Percentiles rank a stretch among this genome's conserved stretches.
These are phyloP conservation scores for Arabis alpina DNA, from an alignment of 345 rosid genomes.

Conservation along the genomic window DNA sequence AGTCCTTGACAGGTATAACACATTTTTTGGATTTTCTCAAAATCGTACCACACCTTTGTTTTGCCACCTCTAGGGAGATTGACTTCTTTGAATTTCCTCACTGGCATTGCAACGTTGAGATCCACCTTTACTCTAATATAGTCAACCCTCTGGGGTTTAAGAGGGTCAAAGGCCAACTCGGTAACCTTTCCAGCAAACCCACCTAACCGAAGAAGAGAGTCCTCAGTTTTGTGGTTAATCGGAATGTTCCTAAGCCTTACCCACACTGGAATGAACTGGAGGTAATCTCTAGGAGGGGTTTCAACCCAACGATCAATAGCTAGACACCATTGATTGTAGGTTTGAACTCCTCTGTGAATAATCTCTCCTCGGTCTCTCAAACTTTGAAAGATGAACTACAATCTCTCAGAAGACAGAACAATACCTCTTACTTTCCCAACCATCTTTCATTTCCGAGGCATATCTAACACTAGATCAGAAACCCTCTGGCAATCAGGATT, in stretches of 20 bases:
- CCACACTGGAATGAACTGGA: background rate
- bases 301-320: background rate
- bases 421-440: background rate
- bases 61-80: too few relatives aligned
- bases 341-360: background rate
- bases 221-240: background rate
- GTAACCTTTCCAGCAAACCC: background rate
- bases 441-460: background rate
- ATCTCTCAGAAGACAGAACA: background rate
- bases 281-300: background rate
- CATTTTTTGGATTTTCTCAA: background rate
- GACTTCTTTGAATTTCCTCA: too few relatives aligned
- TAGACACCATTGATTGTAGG: background rate
- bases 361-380: background rate
- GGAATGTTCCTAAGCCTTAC: background rate
- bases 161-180: background rate
- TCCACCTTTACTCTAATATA: too few relatives aligned
- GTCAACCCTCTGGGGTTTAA: too few relatives aligned
- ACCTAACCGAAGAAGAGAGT: rapidly evolving
- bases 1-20: background rate
- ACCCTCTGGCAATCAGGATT: background rate
- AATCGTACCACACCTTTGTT: too few relatives aligned
- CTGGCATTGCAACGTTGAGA: too few relatives aligned
- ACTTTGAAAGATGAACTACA: background rate
- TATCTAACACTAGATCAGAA: background rate